Evolutionary conservation across 2,329 filamentous ascomycete species (phyloP).

Genomic region (Lachnellula suecica): DNA sequence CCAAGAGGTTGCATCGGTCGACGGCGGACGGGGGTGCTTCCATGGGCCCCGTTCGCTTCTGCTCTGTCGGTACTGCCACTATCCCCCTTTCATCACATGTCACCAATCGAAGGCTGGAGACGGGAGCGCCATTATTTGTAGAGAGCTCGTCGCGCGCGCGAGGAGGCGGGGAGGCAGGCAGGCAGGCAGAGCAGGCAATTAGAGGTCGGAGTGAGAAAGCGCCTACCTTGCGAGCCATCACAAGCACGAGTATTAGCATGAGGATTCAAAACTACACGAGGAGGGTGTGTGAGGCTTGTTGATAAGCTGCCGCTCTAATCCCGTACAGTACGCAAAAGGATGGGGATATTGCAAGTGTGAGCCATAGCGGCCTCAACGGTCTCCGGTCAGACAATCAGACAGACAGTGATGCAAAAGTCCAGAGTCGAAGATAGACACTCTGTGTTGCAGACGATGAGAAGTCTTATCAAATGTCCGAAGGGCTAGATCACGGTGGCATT

Average conservation of each 20-base stretch:
- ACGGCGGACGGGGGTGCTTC: neutral
- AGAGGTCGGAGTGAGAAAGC: neutral
- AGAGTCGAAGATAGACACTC: neutral
- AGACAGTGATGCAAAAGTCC: neutral
- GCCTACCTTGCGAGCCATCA: neutral
- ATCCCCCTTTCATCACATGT: neutral
- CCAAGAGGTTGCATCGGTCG: neutral
- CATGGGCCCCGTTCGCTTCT: neutral
- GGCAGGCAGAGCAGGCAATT: neutral
- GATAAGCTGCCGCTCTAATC: neutral
- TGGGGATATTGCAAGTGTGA: neutral
- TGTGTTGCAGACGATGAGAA: neutral
- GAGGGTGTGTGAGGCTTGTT: neutral
- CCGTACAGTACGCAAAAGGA: neutral
- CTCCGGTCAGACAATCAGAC: neutral
- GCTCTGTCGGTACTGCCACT: neutral
- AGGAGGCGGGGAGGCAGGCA: neutral
- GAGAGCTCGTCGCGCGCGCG: neutral
- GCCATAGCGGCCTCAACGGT: neutral
- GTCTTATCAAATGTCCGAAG: constrained; percentile 11
- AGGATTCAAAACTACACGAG: neutral
- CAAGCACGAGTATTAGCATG: neutral
- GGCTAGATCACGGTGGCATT: constrained; percentile 7
- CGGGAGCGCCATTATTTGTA: too few species aligned
- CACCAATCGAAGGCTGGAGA: too few species aligned